Evolutionary conservation across 2,329 filamentous ascomycete species (phyloP).

Genomic region (Aspergillus aculeatus): DNA sequence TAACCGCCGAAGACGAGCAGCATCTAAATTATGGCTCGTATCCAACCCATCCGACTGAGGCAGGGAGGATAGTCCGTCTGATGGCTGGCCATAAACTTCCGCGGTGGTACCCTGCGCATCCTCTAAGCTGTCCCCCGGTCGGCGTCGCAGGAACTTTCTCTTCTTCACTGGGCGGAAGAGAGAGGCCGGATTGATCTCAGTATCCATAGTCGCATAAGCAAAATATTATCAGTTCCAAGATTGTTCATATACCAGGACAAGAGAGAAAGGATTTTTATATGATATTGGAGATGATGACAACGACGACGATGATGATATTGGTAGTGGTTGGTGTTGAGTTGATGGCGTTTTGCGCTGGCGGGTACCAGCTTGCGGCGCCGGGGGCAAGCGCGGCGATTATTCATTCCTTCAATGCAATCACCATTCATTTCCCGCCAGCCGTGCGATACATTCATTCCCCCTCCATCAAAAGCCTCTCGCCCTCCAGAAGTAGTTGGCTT

Average conservation of each 20-base stretch:
- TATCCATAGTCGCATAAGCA: constrained; percentile 27
- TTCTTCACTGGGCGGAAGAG: constrained; percentile 52
- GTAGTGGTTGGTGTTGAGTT: background rate
- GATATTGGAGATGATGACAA: background rate
- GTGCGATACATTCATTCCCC: background rate
- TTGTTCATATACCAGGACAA: background rate
- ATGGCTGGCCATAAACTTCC: constrained; percentile 12
- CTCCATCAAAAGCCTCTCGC: background rate
- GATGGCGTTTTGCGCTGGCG: background rate
- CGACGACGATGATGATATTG: background rate
- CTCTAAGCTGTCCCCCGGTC: constrained; percentile 26
- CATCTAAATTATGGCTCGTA: constrained; percentile 27
- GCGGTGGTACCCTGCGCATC: constrained; percentile 8
- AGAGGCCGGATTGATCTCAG: constrained; percentile 21
- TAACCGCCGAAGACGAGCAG: constrained; percentile 41
- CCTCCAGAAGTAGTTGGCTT: background rate
- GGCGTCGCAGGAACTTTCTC: constrained; percentile 52
- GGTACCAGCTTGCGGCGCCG: background rate
- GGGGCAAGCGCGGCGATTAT: background rate
- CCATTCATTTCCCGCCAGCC: background rate
- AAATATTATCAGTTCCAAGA: background rate
- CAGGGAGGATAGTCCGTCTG: constrained; percentile 11
- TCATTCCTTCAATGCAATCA: background rate
- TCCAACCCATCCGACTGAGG: constrained; percentile 17
- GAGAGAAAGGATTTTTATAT: background rate